A percentile compares a stretch with the other conserved stretches of the same genome.
Evolutionary conservation across 75 land plant genomes (phyloP).

Genomic region (Gnetum montanum): DNA sequence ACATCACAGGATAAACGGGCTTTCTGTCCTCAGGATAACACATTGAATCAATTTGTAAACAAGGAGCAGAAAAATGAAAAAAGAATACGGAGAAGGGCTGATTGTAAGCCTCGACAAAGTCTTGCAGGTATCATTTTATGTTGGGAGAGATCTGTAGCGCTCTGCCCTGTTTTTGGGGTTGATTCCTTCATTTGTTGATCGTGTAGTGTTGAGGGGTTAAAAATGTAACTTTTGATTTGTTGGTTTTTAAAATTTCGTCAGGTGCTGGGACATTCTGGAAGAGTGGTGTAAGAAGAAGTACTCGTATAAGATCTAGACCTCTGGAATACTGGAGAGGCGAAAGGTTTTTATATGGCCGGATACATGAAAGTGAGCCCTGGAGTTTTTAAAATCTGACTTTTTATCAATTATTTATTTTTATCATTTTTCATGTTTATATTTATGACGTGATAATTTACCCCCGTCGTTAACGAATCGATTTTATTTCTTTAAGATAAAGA

Average conservation of each 20-base stretch:
- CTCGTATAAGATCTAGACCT: conserved; percentile 55
- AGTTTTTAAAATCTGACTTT: neutral
- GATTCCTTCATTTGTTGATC: no score
- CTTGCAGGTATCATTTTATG: conserved; percentile 3
- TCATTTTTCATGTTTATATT: neutral
- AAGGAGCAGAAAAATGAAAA: neutral
- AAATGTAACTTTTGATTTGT: neutral
- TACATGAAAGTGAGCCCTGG: conserved; percentile 51
- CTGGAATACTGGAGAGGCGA: conserved; percentile 81
- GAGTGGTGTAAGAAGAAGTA: conserved; percentile 60
- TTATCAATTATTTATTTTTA: neutral
- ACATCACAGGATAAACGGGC: no score
- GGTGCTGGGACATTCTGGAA: conserved; percentile 56
- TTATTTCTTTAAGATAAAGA: neutral
- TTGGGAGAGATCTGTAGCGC: no score
- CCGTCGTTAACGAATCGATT: neutral
- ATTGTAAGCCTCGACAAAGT: conserved; percentile 6
- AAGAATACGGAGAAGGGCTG: neutral
- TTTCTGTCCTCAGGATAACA: no score
- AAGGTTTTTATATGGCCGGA: conserved; percentile 63
- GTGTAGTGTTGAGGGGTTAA: no score
- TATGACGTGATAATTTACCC: neutral
- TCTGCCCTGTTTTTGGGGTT: neutral
- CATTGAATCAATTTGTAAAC: neutral
- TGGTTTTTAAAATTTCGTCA: neutral